Evolutionary conservation across 2,329 filamentous ascomycete species (phyloP), one percentile per base, ranked within the genome.

Genomic region (Purpureocillium takamizusanense): DNA sequence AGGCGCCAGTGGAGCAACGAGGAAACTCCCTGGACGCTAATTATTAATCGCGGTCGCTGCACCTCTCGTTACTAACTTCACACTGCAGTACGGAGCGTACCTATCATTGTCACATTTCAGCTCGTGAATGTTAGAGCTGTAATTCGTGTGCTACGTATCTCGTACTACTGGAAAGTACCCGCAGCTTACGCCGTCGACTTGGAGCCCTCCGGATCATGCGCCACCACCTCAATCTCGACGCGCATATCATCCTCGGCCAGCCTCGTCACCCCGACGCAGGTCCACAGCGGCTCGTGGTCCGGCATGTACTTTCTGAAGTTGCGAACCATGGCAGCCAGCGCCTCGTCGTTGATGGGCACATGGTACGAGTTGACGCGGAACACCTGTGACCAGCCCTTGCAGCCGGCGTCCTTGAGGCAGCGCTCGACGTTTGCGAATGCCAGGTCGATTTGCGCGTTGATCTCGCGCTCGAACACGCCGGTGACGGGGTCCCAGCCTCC

Each of bases 401-500:
- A 72, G 1, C 77, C 76, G 0, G 73, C 74, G 13, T 67, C 48
- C 31, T 62, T 65, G 4, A 81, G 54, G 21, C 52, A 58, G 5
- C 62, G 50, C 1, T 81, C 72, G 9, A 78, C 69, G 40, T 80
- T 81, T 4, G 50, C 53, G 46, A 81, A 81, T 0, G 74, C 71
- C 38, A 66, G 61, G 36, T 70, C 67, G 34, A 74, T 68, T 37
- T 74, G 60, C 0, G 54, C 60, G 34, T 63, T 61, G 31, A 69
- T 55, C 10, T 69, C 62, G 3, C 46, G 55, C 5, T 51, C 46
- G 31, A 41, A 30, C n/a, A 23, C 25, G 7, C 39, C 39, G 3
- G 31, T 35, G 28, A 47, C 25, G 13, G 51, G 54, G 23, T 59
- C 42, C 59, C 57, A 62, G 13, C 52, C 59, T 23, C 56, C 59